Evolutionary conservation across 1,284 basidiomycete species (phyloP).

Genomic region (Hymenochaete sp.): DNA sequence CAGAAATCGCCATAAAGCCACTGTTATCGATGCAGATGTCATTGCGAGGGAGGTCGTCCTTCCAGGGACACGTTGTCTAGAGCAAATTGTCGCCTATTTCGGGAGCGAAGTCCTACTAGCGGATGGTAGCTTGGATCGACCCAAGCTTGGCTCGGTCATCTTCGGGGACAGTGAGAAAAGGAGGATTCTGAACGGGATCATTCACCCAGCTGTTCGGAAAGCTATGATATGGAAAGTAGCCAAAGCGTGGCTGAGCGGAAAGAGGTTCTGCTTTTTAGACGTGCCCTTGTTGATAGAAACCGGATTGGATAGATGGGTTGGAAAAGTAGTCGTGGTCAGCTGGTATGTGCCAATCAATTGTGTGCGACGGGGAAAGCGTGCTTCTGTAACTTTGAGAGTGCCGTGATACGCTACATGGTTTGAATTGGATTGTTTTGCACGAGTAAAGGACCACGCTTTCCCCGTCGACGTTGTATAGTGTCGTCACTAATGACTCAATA

Average conservation of each 20-base stretch:
- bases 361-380: no score
- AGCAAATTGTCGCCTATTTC: conserved; percentile 62
- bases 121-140: conserved; percentile 75
- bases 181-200: conserved; percentile 72
- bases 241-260: conserved; percentile 68
- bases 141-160: conserved; percentile 77
- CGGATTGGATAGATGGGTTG: conserved; percentile 80
- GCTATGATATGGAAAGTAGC: conserved; percentile 69
- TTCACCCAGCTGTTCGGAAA: conserved; percentile 81
- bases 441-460: no score
- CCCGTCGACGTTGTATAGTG: conserved; percentile 1
- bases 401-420: no score
- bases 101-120: conserved; percentile 58
- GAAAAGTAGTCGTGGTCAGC: conserved; percentile 80
- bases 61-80: conserved; percentile 73
- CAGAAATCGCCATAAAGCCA: conserved; percentile 47
- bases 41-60: conserved; percentile 84
- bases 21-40: conserved; percentile 88
- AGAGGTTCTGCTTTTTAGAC: conserved; percentile 79
- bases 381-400: no score
- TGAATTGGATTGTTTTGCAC: no score
- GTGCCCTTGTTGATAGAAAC: conserved; percentile 93
- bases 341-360: no score
- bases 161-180: conserved; percentile 75
- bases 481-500: conserved; percentile 24